Base-by-base conservation (phyloP, 2,329 filamentous ascomycete genomes). In the Xylaria sp. region DNA sequence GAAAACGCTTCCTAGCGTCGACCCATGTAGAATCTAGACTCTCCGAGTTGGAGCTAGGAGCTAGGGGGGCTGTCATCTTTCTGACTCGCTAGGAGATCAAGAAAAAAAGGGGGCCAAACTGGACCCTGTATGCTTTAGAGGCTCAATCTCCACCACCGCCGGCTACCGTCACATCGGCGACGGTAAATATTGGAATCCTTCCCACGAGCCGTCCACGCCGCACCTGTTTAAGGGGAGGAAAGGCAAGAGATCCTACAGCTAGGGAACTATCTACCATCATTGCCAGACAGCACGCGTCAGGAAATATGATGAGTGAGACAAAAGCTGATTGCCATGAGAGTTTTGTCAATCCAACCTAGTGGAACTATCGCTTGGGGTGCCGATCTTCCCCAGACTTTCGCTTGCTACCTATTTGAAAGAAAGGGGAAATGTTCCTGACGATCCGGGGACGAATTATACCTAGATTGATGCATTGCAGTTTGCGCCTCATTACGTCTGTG, bases 361-460 rank as follows among this genome's bases (percentile, higher is more conserved):
- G 39, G 34, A 55, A 53, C 19, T n/a, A 14, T 54, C 34, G 24
- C 32, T 68, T 60, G 2, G 56, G 12, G 45, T 51, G 57, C 39
- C 63, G 58, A 69, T 62, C 57, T 69, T 62, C 62, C 62, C 62
- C 63, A 62, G 63, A 66, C 58, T 50, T 47, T 66, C 58, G 57
- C 58, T 66, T 65, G 32, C 36, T 48, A 27, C 24, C 24, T 27
- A n/a, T 30, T n/a, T 65, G 39, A 53, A 24, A 61, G 59, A 62
- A 58, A 54, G 36, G 58, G 66, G 27, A 62, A 54, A 50, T 45
- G 58, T 65, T 11, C 63, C 66, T 69, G 66, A 42, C 57, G 39
- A 69, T 69, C 66, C 47, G 58, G 62, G 58, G 47, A 50, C 45
- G 21, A 39, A 27, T 61, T 34, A 17, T n/a, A n/a, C 34, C n/a